Evolutionary conservation across 306 rosid genomes (phyloP), one percentile per base, ranked within the genome.

Genomic region (Cajanus cajan): DNA sequence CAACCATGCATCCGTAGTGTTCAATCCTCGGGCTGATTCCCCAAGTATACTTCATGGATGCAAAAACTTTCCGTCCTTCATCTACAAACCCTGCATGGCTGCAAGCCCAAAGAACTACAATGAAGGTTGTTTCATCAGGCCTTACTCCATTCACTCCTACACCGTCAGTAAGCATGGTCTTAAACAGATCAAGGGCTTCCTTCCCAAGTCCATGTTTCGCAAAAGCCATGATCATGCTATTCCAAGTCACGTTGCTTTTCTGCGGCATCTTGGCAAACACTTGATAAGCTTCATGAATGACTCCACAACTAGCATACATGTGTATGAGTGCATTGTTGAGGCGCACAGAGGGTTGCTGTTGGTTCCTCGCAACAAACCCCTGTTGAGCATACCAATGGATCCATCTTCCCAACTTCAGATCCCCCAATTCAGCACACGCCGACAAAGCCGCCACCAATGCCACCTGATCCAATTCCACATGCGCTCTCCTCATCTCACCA

Each of bases 1-100:
- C 98, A 45, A 93, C 91, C 92, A 93, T 87, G 88, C 94, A 91
- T 47, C 98, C 95, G 5, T 91, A 93, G 83, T 93, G 98, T 82
- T 93, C 87, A 61, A 93, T 87, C 83, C 68, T 83, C 0, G 92
- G 97, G 73, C 55, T 73, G 43, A 93, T 82, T 73, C 86, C 80
- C 78, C 88, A 91, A 54, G 80, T 76, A 67, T 77, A 83, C 22
- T 78, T 80, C 94, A 93, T 93, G 77, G 81, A 81, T 50, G 82
- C 55, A 63, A 91, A 93, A 67, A 93, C 18, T 65, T 9, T 77
- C 21, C 85, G 64, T 19, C 97, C 98, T 69, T 91, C 92, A 0
- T 77, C 66, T 31, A 90, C 88, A 13, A 89, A 83, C n/a, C 98
- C 94, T 0, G 92, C 89, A 85, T 91, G 94, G 73, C 93, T 90